phyloP scores from a whole-genome alignment of 192 early-diverging fungal species.

The Cladochytrium replicatum region DNA sequence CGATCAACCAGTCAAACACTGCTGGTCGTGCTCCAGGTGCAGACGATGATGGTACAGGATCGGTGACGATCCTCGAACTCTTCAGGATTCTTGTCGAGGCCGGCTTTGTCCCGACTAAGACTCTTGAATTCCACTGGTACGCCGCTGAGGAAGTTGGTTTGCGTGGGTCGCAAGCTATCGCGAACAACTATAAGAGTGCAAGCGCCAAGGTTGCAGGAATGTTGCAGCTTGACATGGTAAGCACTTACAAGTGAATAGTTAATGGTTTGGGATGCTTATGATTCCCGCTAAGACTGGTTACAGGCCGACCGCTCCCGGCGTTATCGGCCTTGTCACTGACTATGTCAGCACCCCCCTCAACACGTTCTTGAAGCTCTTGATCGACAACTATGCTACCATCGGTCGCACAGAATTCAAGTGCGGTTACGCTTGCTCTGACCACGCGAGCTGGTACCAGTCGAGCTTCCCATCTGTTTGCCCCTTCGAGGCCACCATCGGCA shows the following conservation, averaged over 20 bases:
- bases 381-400: constrained; percentile 56
- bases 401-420: constrained; percentile 63
- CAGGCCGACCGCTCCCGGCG: constrained; percentile 35
- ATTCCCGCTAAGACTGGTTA: constrained; percentile 65
- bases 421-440: constrained; percentile 76
- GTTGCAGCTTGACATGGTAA: constrained; percentile 81
- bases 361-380: constrained; percentile 42
- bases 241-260: neutral
- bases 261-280: neutral
- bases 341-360: constrained; percentile 52
- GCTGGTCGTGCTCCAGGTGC: constrained; percentile 70
- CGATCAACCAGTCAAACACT: constrained; percentile 76
- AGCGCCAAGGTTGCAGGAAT: constrained; percentile 58
- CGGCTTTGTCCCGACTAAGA: constrained; percentile 57
- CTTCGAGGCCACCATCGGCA: constrained; percentile 33
- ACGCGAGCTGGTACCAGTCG: constrained; percentile 82
- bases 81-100: constrained; percentile 59
- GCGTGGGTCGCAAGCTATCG: constrained; percentile 78
- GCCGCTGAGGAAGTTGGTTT: constrained; percentile 80
- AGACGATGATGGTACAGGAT: constrained; percentile 87
- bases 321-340: constrained; percentile 74
- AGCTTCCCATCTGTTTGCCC: constrained; percentile 81
- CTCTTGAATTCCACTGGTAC: constrained; percentile 96
- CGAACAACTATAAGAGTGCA: constrained; percentile 50
- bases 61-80: constrained; percentile 79